Base-by-base conservation (phyloP, 148 eudicot species). In the Rhododendron kiyosumense region DNA sequence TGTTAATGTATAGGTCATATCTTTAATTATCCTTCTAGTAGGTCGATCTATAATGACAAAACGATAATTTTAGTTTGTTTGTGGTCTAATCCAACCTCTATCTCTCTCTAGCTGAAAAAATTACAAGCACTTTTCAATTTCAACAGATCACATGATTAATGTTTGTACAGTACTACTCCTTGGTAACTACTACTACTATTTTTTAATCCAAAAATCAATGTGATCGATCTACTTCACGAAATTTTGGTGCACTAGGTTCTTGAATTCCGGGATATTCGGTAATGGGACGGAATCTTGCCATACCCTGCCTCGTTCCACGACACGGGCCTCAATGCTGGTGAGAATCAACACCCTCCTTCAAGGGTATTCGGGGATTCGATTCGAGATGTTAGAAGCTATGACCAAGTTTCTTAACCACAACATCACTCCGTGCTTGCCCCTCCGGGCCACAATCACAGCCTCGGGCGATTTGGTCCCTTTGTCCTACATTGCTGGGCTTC, bases 381-480 rank as follows among this genome's bases (percentile, higher is more conserved):
- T 78, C 57, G 81, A 78, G 32, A 46, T 78, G 2, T 34, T 78
- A 46, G 81, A 78, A 78, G 81, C 57, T 71, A 34, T 86, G 6
- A 45, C 84, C 13, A 41, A 86, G 54, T 52, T 86, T 17, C 84
- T 86, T 71, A 86, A 86, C 87, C 32, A 52, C 69, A 86, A 86
- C 87, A 81, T 86, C 78, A 86, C 85, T n/a, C 87, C 87, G 15
- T 81, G 87, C 54, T 61, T 86, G 51, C 84, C 87, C 15, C 80
- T 86, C 79, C 87, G 85, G 1, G 87, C 85, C 52, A 86, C 87
- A 0, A 86, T 86, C 87, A 51, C 81, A 4, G 84, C 87, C 43
- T 86, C 87, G 5, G 87, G 87, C 15, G 87, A 86, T 26, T 51
- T 86, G 15, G 87, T 86, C 57, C 87, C 87, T 0, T 69, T 86